phyloP scores from a whole-genome alignment of 306 rosid genomes.

The Cucurbita maxima region DNA sequence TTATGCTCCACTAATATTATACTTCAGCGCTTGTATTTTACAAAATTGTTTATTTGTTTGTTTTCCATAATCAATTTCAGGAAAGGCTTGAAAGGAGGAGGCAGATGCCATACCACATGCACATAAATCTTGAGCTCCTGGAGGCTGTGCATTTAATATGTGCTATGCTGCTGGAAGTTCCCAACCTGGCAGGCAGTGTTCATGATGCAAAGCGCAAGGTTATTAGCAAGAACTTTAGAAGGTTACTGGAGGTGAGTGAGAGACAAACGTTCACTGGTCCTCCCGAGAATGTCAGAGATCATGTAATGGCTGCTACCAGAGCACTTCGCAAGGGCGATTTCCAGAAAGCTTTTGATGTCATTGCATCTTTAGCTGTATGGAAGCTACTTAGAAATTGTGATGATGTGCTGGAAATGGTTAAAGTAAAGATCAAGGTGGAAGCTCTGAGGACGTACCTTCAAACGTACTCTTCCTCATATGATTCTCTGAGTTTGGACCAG shows the following conservation, averaged over 20 bases:
- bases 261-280: conserved; percentile 86
- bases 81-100: conserved; percentile 95
- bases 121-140: conserved; percentile 87
- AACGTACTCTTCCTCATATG: conserved; percentile 68
- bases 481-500: conserved; percentile 58
- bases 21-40: neutral
- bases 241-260: conserved; percentile 67
- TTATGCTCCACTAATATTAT: neutral
- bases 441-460: conserved; percentile 85
- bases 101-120: conserved; percentile 99
- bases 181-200: conserved; percentile 74
- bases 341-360: conserved; percentile 49
- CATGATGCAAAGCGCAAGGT: conserved; percentile 66
- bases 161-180: conserved; percentile 96
- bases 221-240: conserved; percentile 67
- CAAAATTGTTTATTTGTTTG: neutral
- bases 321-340: conserved; percentile 66
- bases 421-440: conserved; percentile 80
- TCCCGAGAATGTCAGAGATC: conserved; percentile 89
- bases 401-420: conserved; percentile 51
- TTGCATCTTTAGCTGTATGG: conserved; percentile 75
- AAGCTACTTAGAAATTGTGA: conserved; percentile 58
- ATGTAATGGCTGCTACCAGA: conserved; percentile 86
- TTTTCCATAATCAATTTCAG: conserved; percentile 21
- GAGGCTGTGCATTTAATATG: conserved; percentile 84